Percentiles rank a stretch among this genome's conserved stretches.
phyloP scores from a whole-genome alignment of 495 filamentous ascomycete genomes.

The Annulohypoxylon moriforme region DNA sequence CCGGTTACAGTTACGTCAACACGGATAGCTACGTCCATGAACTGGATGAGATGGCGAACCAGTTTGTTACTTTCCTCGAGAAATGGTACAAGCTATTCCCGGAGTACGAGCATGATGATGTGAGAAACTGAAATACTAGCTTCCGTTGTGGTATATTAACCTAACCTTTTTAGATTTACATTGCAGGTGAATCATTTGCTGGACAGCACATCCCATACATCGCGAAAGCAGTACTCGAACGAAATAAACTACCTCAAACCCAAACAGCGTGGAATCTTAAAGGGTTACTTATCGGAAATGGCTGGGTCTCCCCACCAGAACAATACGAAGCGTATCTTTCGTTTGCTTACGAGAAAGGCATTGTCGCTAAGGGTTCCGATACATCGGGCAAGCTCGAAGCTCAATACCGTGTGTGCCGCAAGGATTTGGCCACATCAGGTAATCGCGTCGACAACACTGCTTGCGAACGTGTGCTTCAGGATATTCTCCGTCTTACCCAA shows the following conservation, averaged over 20 bases:
- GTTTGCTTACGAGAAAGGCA: constrained; percentile 77
- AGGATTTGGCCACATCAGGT: constrained; percentile 69
- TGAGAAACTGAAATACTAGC: constrained; percentile 61
- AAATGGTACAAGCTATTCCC: constrained; percentile 92
- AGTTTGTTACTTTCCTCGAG: constrained; percentile 88
- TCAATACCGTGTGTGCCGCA: constrained; percentile 64
- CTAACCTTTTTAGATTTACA: constrained; percentile 75
- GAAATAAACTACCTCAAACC: constrained; percentile 68
- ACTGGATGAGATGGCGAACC: constrained; percentile 85
- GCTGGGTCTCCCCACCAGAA: constrained; percentile 90
- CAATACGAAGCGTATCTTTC: constrained; percentile 91
- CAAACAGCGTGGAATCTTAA: constrained; percentile 78
- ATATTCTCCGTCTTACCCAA: constrained; percentile 71
- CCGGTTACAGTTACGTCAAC: constrained; percentile 94
- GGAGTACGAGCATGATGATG: constrained; percentile 92
- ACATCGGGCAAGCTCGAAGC: constrained; percentile 68
- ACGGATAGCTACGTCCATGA: constrained; percentile 86
- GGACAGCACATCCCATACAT: constrained; percentile 98
- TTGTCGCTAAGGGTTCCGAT: constrained; percentile 74
- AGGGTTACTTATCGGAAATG: constrained; percentile 94
- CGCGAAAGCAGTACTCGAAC: constrained; percentile 84
- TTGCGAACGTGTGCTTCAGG: constrained; percentile 80
- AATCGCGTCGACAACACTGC: constrained; percentile 71
- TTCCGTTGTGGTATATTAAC: constrained; percentile 30
- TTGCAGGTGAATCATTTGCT: constrained; percentile 95